Base-by-base conservation (phyloP, 345 rosid genomes). In the Bruguiera sexangula region DNA sequence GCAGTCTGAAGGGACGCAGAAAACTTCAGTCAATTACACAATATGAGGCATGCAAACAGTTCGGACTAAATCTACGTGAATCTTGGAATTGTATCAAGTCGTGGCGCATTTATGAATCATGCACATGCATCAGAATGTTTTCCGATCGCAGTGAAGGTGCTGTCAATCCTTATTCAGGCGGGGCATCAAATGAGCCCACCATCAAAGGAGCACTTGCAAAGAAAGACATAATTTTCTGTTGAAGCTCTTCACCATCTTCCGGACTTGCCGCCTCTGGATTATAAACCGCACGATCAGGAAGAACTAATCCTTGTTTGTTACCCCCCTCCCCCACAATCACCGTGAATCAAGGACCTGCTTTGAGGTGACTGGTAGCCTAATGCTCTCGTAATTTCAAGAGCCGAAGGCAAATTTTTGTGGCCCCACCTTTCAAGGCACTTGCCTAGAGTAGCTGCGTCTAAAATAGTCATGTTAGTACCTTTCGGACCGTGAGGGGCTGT, bases 381-480 rank as follows among this genome's bases (percentile, higher is more conserved):
- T 53, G 13, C 75, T 63, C 77, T 90, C 97, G 69, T 93, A 89
- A 52, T 90, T 88, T 81, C 83, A 39, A 93, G 92, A 68, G 89
- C 92, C 8, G 76, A 82, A 11, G 55, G 36, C 60, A 86, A 58
- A 43, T 78, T 81, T 63, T 84, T 76, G 4, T 32, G 56, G 64
- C 88, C 90, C 82, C 83, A 78, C 50, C 81, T 84, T 68, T 70
- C 68, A 30, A 90, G 74, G 81, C 93, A 86, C 51, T 83, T 78
- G 20, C 96, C 93, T 27, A 90, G 74, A 54, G 84, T 85, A 48
- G 73, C 83, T 1, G 93, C 92, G 70, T 93, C 98, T 46, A 84
- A 29, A 68, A 89, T 31, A 7, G 93, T 86, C 96, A 93, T 88
- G 85, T 90, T 90, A 21, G 93, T 90, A 79, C 98, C 90, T 80